These are phyloP conservation scores for Nitzschia inconspicua DNA, from an alignment of 108 stramenopile genomes.

Conservation along the genomic window DNA sequence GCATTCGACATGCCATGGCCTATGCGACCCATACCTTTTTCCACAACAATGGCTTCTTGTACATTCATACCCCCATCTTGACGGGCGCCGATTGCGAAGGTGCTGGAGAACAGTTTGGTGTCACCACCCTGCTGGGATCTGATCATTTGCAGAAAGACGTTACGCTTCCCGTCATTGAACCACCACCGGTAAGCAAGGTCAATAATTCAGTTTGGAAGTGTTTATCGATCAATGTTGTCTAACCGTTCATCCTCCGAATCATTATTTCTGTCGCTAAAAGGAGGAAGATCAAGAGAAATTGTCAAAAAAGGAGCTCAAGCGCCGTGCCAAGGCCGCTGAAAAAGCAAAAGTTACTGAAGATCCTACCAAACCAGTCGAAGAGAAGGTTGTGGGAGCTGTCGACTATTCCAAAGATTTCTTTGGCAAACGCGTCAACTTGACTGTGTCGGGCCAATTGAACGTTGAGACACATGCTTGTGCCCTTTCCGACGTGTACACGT, in stretches of 20 bases:
- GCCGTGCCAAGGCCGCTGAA: slow-evolving; percentile 21
- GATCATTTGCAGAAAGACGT: slow-evolving; percentile 40
- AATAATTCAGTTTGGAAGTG: not conserved
- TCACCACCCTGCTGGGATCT: slow-evolving; percentile 64
- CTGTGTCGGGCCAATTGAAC: slow-evolving; percentile 92
- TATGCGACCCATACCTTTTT: slow-evolving; percentile 87
- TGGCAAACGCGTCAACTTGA: slow-evolving; percentile 68
- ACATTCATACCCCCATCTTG: slow-evolving; percentile 85
- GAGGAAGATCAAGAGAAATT: slow-evolving; percentile 6
- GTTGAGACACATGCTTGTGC: slow-evolving; percentile 92
- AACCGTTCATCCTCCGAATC: not conserved
- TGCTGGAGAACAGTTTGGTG: slow-evolving; percentile 91
- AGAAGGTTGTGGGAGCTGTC: slow-evolving; percentile 46
- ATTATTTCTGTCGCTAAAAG: not conserved
- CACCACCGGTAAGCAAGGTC: slow-evolving; percentile 12
- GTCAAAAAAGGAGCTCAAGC: slow-evolving; percentile 36
- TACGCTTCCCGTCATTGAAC: slow-evolving; percentile 41
- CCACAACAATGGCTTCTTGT: slow-evolving; percentile 74
- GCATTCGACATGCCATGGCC: slow-evolving; percentile 82
- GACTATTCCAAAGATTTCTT: slow-evolving; percentile 82
- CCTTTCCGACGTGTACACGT: slow-evolving; percentile 93
- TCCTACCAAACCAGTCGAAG: slow-evolving; percentile 37
- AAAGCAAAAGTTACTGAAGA: slow-evolving; percentile 15
- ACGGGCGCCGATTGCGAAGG: slow-evolving; percentile 95
- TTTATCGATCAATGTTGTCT: not conserved